A percentile compares a stretch with the other conserved stretches of the same genome.
Conservation (phyloP, 169 alveolate species). For the Theileria equi region DNA sequence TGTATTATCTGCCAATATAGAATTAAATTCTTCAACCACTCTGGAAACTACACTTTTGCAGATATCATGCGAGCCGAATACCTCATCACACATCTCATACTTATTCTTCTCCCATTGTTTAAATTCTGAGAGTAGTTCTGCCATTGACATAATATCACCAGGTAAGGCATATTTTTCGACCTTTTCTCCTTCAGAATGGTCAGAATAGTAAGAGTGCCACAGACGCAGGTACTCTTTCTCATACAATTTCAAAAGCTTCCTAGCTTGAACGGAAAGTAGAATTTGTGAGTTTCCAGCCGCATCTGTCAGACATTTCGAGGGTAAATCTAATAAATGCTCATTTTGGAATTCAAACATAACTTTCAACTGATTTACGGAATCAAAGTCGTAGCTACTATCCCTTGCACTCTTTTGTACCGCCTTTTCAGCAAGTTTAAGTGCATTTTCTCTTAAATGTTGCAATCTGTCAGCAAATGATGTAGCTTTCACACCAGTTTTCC, state of each 20-base stretch:
- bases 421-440: constrained; percentile 12
- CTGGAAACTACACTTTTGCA: constrained; percentile 1
- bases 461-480: constrained; percentile 4
- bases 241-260: constrained; percentile 2
- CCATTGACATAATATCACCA: neutral
- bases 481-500: constrained; percentile 8
- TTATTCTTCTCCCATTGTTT: neutral
- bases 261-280: neutral
- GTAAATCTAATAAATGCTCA: neutral
- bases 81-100: neutral
- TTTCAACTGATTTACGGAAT: constrained; percentile 4
- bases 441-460: constrained; percentile 6
- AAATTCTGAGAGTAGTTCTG: neutral
- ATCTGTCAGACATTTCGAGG: neutral
- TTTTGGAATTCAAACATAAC: constrained; percentile 12
- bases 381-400: neutral
- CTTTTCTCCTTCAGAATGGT: neutral
- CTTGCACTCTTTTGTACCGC: constrained; percentile 1
- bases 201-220: neutral
- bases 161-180: neutral
- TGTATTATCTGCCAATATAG: neutral
- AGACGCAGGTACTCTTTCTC: neutral
- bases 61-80: constrained; percentile 3
- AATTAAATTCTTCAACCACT: constrained; percentile 1
- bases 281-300: neutral